Conservation (phyloP, 352 stramenopile species). For the Globisporangium polare region DNA sequence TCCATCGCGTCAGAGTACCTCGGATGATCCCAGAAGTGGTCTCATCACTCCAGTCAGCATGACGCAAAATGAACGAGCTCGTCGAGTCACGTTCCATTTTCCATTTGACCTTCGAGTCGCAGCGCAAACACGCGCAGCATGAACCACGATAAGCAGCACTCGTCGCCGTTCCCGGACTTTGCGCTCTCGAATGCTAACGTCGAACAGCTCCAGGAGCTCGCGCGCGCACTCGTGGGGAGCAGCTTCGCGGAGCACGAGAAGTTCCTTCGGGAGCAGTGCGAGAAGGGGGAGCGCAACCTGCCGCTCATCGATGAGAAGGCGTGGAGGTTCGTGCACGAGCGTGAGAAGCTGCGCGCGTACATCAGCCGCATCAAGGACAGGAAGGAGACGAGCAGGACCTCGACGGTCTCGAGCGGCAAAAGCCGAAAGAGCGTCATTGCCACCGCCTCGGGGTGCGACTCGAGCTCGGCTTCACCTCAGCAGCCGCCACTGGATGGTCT, state of each 20-base stretch:
- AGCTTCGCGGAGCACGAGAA: constrained; percentile 6
- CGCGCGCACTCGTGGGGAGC: not conserved
- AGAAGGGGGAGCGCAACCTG: not conserved
- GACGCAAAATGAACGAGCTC: not conserved
- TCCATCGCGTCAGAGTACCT: not conserved
- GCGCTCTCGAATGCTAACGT: constrained; percentile 1
- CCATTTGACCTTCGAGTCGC: no score
- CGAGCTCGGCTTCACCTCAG: not conserved
- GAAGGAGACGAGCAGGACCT: not conserved
- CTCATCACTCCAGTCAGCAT: no score
- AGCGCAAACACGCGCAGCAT: not conserved
- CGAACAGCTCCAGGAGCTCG: constrained; percentile 3
- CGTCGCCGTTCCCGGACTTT: constrained; percentile 10
- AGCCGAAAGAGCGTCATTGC: no score
- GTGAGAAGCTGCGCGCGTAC: constrained; percentile 5
- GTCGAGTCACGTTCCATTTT: not conserved
- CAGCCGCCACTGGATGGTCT: constrained; percentile 1
- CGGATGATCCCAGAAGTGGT: not conserved
- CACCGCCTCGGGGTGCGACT: not conserved
- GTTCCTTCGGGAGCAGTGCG: constrained; percentile 4
- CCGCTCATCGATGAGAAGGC: not conserved
- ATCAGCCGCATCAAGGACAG: not conserved
- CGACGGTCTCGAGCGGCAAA: not conserved
- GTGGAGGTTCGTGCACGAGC: constrained; percentile 8
- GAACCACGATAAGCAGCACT: not conserved